phyloP scores from a whole-genome alignment of 441 rosid species.

The Geranium incanum region DNA sequence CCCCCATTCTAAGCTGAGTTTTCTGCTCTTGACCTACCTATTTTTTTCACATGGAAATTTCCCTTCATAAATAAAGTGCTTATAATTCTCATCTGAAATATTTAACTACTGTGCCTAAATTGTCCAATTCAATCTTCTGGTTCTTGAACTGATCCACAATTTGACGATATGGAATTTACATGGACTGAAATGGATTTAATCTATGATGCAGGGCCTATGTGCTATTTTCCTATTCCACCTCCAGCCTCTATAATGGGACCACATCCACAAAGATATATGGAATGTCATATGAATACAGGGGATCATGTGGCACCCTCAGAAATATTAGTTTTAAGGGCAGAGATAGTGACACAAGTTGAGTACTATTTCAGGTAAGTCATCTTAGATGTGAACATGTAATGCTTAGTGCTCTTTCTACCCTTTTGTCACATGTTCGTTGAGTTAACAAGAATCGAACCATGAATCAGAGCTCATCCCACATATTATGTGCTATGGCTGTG shows the following conservation, averaged over 20 bases:
- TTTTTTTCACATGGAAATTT: no score
- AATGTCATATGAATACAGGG: slow-evolving; percentile 52
- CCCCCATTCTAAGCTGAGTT: no score
- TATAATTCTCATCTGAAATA: no score
- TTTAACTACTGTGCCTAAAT: no score
- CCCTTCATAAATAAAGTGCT: no score
- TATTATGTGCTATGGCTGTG: no score
- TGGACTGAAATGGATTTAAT: slow-evolving; percentile 13
- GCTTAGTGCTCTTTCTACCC: neutral
- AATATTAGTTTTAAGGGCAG: slow-evolving; percentile 39
- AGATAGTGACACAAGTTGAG: slow-evolving; percentile 65
- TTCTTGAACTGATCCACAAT: no score
- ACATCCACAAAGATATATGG: slow-evolving; percentile 46
- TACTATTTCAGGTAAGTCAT: slow-evolving; percentile 79
- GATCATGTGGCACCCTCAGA: slow-evolving; percentile 43
- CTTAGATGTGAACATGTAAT: neutral
- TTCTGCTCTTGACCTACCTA: no score
- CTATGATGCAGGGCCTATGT: slow-evolving; percentile 48
- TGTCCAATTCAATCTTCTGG: no score
- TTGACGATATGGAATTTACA: no score
- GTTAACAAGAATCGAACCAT: slow-evolving; percentile 7
- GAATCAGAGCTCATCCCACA: no score
- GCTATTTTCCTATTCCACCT: slow-evolving; percentile 55
- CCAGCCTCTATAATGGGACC: slow-evolving; percentile 67
- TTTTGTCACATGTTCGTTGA: neutral